Evolutionary conservation across 192 early-diverging fungal species (phyloP).

Genomic region (Coemansia sp.): DNA sequence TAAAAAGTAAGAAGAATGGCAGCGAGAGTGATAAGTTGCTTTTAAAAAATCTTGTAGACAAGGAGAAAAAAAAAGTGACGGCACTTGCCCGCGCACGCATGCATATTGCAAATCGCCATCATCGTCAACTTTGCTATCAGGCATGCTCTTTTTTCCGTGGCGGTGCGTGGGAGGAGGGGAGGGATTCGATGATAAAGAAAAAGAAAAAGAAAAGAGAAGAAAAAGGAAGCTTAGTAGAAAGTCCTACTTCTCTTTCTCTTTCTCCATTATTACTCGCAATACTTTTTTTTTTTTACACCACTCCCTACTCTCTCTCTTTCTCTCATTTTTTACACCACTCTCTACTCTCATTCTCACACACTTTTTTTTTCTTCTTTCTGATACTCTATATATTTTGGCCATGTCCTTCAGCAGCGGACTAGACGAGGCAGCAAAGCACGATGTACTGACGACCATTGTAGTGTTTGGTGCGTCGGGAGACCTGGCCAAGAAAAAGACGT

Average conservation of each 20-base stretch:
- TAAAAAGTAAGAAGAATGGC: too few relatives aligned
- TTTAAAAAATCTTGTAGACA: too few relatives aligned
- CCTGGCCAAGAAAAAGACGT: slow-evolving; percentile 98
- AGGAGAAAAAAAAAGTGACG: neutral
- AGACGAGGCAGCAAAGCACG: slow-evolving; percentile 50
- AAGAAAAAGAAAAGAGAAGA: too few relatives aligned
- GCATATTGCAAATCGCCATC: neutral
- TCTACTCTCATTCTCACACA: neutral
- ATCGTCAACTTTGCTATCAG: too few relatives aligned
- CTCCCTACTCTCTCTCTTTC: slow-evolving; percentile 2
- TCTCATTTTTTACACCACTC: neutral
- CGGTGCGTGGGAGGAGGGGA: neutral
- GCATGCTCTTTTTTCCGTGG: neutral
- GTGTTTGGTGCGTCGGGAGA: slow-evolving; percentile 93
- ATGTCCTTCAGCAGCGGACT: slow-evolving; percentile 55
- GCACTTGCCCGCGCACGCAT: neutral
- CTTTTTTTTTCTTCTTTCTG: neutral
- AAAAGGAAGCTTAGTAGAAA: too few relatives aligned
- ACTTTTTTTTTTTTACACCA: neutral
- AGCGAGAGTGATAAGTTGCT: too few relatives aligned
- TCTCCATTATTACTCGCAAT: neutral
- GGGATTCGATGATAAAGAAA: too few relatives aligned
- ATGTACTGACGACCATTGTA: slow-evolving; percentile 59
- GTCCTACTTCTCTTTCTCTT: neutral
- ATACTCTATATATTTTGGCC: neutral